Percentiles rank a stretch among this genome's conserved stretches.
These are phyloP conservation scores for Agaricus subrufescens DNA, from an alignment of 768 basidiomycete genomes.

Conservation along the genomic window DNA sequence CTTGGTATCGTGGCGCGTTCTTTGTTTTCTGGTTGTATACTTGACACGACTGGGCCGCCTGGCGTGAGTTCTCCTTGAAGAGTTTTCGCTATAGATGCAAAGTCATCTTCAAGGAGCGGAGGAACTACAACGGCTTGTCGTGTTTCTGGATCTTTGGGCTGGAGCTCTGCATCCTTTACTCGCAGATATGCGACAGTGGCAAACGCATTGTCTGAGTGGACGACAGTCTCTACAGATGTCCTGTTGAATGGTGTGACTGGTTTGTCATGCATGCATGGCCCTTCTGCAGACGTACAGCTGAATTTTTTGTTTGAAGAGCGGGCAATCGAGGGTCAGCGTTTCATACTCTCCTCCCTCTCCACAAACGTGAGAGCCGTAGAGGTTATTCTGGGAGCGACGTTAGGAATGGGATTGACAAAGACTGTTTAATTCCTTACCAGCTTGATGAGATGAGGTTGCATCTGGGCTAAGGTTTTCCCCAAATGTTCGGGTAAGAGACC, in stretches of 20 bases:
- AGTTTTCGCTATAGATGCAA: background rate
- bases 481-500: slow-evolving; percentile 78
- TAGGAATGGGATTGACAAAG: background rate
- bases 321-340: slow-evolving; percentile 85
- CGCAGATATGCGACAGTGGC: slow-evolving; percentile 90
- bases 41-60: background rate
- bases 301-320: slow-evolving; percentile 79
- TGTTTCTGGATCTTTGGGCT: slow-evolving; percentile 37
- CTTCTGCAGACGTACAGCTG: slow-evolving; percentile 38
- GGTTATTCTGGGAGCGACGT: slow-evolving; percentile 48
- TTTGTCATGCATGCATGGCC: slow-evolving; percentile 17
- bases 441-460: slow-evolving; percentile 66
- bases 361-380: slow-evolving; percentile 90
- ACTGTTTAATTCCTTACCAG: slow-evolving; percentile 44
- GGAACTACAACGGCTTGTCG: slow-evolving; percentile 34
- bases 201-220: slow-evolving; percentile 77
- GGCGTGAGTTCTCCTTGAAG: background rate
- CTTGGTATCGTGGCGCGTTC: background rate
- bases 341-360: slow-evolving; percentile 99
- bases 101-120: slow-evolving; percentile 46
- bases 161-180: slow-evolving; percentile 64
- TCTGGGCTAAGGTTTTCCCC: slow-evolving; percentile 66
- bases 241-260: slow-evolving; percentile 27
- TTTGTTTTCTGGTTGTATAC: background rate
- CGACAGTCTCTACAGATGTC: slow-evolving; percentile 61